phyloP scores from a whole-genome alignment of 495 filamentous ascomycete species.

The Clavariopsis aquatica region DNA sequence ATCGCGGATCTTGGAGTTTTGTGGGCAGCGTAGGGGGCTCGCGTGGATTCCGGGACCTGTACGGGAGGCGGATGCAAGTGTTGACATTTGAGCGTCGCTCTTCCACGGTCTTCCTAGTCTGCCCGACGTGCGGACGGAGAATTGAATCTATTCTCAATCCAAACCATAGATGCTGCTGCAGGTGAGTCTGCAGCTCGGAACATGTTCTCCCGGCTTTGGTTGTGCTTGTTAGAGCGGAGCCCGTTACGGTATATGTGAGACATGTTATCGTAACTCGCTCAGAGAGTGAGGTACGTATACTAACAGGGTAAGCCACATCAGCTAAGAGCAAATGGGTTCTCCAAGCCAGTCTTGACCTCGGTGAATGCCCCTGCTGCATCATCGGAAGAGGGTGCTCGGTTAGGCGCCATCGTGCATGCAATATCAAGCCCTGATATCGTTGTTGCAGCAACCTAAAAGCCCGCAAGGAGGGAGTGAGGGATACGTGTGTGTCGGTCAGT shows the following conservation, averaged over 20 bases:
- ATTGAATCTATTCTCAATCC: not conserved
- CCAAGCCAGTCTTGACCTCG: not conserved
- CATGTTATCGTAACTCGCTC: not conserved
- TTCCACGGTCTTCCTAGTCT: not conserved
- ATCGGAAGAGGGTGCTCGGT: conserved; percentile 1
- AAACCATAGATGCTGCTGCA: too few relatives aligned
- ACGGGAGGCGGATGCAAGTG: not conserved
- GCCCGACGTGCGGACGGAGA: not conserved
- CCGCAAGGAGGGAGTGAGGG: not conserved
- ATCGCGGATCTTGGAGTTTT: not conserved
- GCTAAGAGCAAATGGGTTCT: not conserved
- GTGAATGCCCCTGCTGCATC: not conserved
- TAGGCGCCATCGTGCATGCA: not conserved
- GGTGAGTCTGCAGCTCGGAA: not conserved
- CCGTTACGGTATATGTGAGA: not conserved
- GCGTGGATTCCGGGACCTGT: not conserved
- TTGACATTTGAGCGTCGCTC: not conserved
- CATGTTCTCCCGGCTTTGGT: not conserved
- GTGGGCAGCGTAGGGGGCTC: conserved; percentile 1
- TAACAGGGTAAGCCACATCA: not conserved
- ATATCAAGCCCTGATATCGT: not conserved
- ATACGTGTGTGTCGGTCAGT: conserved; percentile 7
- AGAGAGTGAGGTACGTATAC: not conserved
- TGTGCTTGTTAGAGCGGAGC: not conserved
- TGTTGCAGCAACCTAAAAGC: not conserved